Percentiles rank a stretch among this genome's conserved stretches.
Conservation (phyloP, 176 grass and related monocot genomes). For the Coix lacrymajobi region DNA sequence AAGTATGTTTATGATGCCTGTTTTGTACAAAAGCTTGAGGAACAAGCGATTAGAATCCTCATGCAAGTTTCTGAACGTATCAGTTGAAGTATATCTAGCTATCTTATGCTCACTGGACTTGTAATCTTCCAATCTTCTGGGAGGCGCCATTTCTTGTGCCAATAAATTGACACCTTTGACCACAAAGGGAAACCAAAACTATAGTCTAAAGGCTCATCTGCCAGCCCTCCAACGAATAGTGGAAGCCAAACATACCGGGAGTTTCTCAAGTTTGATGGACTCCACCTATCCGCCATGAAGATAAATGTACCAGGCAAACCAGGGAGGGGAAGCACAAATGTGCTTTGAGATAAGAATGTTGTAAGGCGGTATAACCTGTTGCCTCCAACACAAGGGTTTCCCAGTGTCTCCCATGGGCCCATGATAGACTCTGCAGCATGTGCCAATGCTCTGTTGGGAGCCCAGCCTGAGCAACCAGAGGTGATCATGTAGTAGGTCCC, state of each 20-base stretch:
- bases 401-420: conserved; percentile 90
- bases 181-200: conserved; percentile 74
- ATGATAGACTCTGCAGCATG: conserved; percentile 68
- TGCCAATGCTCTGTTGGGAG: conserved; percentile 65
- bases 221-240: conserved; percentile 54
- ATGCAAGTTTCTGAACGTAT: conserved; percentile 10
- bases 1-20: neutral
- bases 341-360: conserved; percentile 87
- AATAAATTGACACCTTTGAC: conserved; percentile 87
- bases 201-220: conserved; percentile 76
- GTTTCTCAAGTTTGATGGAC: conserved; percentile 66
- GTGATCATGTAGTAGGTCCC: conserved; percentile 93
- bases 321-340: conserved; percentile 71
- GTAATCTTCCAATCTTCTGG: conserved; percentile 48
- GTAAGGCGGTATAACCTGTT: conserved; percentile 66
- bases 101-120: neutral
- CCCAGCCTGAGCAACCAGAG: conserved; percentile 84
- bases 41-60: neutral
- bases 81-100: neutral
- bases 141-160: conserved; percentile 78
- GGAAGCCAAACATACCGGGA: conserved; percentile 92
- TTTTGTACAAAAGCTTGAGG: neutral
- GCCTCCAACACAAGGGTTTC: conserved; percentile 83
- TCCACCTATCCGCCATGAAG: conserved; percentile 98
- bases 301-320: conserved; percentile 76